Evolutionary conservation across 768 basidiomycete species (phyloP).

Genomic region (Porphyrellus cyaneotinctus): DNA sequence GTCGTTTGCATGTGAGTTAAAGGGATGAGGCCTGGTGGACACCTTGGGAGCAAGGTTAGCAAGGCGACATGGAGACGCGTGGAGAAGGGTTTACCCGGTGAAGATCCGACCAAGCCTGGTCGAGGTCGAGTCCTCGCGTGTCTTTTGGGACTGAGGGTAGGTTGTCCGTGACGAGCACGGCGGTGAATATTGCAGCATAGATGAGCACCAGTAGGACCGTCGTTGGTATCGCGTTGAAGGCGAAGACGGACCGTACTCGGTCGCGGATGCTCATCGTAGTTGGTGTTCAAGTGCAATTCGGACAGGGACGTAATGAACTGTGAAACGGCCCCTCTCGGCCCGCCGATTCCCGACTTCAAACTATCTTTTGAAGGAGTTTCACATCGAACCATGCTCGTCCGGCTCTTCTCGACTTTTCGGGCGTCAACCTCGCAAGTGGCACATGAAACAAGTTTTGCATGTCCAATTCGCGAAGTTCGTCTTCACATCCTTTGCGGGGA

Average conservation of each 20-base stretch:
- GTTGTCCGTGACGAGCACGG: slow-evolving; percentile 47
- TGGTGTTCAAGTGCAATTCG: background rate
- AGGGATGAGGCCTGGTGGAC: slow-evolving; percentile 68
- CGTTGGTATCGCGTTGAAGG: slow-evolving; percentile 41
- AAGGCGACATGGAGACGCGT: background rate
- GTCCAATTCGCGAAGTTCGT: background rate
- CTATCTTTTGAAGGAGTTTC: too few relatives aligned
- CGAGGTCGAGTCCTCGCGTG: slow-evolving; percentile 44
- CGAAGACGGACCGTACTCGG: slow-evolving; percentile 24
- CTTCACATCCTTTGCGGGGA: background rate
- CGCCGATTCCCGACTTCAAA: background rate
- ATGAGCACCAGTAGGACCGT: slow-evolving; percentile 44
- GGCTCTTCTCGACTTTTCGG: background rate
- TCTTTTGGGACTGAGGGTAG: slow-evolving; percentile 43
- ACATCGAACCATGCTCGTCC: background rate
- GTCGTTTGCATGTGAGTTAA: slow-evolving; percentile 75
- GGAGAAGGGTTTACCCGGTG: slow-evolving; percentile 39
- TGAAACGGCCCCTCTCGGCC: too few relatives aligned
- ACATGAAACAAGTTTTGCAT: background rate
- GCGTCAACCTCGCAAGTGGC: too few relatives aligned
- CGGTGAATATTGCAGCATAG: slow-evolving; percentile 45
- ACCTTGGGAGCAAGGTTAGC: slow-evolving; percentile 38
- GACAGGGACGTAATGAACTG: background rate
- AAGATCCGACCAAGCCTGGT: slow-evolving; percentile 56
- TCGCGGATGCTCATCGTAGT: slow-evolving; percentile 25